phyloP scores from a whole-genome alignment of 371 early-diverging fungal genomes.

The Syncephalastrum sp. region DNA sequence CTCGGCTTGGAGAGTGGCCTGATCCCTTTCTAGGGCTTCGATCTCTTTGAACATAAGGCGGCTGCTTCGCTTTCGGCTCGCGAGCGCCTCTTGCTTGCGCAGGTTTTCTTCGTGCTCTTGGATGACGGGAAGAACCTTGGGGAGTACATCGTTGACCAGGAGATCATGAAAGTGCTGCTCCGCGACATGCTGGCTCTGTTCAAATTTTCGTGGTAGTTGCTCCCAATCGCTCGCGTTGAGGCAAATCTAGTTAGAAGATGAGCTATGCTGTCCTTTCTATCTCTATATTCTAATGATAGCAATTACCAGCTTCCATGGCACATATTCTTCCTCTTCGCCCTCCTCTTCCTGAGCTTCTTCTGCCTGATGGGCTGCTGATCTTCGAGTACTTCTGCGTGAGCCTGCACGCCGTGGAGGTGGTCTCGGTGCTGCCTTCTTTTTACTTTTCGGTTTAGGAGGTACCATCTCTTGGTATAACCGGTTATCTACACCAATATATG shows the following conservation, averaged over 20 bases:
- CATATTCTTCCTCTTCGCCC: constrained; percentile 35
- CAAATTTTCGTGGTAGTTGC: constrained; percentile 53
- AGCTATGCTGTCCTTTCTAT: background rate
- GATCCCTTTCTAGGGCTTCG: constrained; percentile 46
- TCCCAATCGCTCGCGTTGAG: constrained; percentile 61
- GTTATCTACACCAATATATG: constrained; percentile 55
- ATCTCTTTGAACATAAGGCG: constrained; percentile 61
- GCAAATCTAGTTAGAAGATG: constrained; percentile 42
- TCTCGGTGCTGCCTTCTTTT: constrained; percentile 14
- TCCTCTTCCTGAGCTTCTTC: constrained; percentile 23
- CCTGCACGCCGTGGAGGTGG: constrained; percentile 16
- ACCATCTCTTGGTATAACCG: constrained; percentile 62
- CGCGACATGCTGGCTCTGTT: constrained; percentile 46
- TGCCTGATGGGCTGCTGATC: constrained; percentile 21
- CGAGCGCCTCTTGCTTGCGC: constrained; percentile 53
- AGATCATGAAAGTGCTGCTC: constrained; percentile 59
- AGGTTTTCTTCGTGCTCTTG: constrained; percentile 53
- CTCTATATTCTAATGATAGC: constrained; percentile 3
- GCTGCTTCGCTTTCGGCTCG: constrained; percentile 67
- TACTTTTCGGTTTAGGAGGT: constrained; percentile 29
- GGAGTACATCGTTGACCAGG: constrained; percentile 56
- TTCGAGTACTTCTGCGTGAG: constrained; percentile 21
- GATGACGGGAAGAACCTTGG: constrained; percentile 58
- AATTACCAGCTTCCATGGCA: constrained; percentile 46
- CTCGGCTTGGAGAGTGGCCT: constrained; percentile 15